Percentiles rank a stretch among this genome's conserved stretches.
These are phyloP conservation scores for Chrysoporthe puriensis DNA, from an alignment of 2,329 filamentous ascomycete genomes.

Conservation along the genomic window DNA sequence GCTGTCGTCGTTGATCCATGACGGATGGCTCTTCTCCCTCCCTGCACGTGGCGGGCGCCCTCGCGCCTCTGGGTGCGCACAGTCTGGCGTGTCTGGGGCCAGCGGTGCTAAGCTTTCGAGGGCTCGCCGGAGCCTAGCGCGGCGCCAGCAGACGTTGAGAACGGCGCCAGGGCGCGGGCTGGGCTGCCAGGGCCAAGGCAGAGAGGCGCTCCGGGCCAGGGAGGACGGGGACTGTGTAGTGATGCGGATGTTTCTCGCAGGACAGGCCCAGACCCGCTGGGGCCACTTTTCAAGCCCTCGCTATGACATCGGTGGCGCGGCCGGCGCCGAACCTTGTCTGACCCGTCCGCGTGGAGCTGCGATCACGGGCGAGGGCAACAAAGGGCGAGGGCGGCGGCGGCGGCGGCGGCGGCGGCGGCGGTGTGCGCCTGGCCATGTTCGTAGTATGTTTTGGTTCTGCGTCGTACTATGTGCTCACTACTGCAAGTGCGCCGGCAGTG, in stretches of 20 bases:
- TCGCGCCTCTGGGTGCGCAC: not conserved
- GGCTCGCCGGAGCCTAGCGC: too few relatives aligned
- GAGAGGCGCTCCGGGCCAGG: too few relatives aligned
- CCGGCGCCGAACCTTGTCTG: constrained; percentile 6
- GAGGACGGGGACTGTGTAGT: too few relatives aligned
- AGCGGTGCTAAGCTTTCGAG: not conserved
- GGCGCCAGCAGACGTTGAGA: too few relatives aligned
- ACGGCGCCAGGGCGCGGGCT: too few relatives aligned
- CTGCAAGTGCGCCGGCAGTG: not conserved
- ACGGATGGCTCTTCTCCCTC: not conserved
- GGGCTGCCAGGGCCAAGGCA: too few relatives aligned
- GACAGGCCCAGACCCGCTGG: too few relatives aligned
- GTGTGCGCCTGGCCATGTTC: not conserved
- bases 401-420: not conserved
- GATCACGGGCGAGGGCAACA: not conserved
- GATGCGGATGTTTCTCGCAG: too few relatives aligned
- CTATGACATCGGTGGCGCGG: constrained; percentile 7
- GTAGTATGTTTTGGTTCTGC: too few relatives aligned
- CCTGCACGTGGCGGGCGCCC: not conserved
- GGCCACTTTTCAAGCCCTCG: not conserved
- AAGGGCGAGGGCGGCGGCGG: not conserved
- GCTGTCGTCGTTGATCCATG: not conserved
- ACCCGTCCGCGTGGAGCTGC: not conserved
- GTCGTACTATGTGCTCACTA: not conserved
- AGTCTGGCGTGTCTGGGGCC: not conserved